phyloP scores from a whole-genome alignment of 495 filamentous ascomycete species.

The Amniculicola lignicola region DNA sequence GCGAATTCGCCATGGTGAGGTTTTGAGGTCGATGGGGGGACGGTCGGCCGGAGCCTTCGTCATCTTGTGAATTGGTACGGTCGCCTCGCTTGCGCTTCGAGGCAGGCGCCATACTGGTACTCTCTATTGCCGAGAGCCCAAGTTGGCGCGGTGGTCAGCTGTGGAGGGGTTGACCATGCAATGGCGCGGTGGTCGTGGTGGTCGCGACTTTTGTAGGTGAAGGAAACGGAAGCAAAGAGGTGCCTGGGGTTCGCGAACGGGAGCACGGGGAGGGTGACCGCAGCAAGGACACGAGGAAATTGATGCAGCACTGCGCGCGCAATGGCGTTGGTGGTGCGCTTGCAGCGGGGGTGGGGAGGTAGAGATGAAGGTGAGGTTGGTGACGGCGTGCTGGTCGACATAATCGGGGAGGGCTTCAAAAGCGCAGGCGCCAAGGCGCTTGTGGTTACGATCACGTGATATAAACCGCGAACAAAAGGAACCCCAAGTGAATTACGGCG shows the following conservation, averaged over 20 bases:
- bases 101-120: slow-evolving; percentile 38
- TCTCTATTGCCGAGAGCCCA: slow-evolving; percentile 13
- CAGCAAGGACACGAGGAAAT: not conserved
- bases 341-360: not conserved
- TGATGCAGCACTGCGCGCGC: not conserved
- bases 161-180: slow-evolving; percentile 24
- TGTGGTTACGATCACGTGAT: too few relatives aligned
- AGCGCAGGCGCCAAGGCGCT: too few relatives aligned
- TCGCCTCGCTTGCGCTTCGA: slow-evolving; percentile 61
- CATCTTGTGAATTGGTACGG: slow-evolving; percentile 52
- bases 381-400: too few relatives aligned
- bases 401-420: too few relatives aligned
- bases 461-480: too few relatives aligned
- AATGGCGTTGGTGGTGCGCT: too few relatives aligned
- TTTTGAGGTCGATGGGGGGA: slow-evolving; percentile 64
- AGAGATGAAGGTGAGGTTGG: not conserved
- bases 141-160: slow-evolving; percentile 10
- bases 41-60: slow-evolving; percentile 53
- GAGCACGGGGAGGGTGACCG: not conserved
- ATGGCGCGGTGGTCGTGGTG: not conserved
- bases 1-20: slow-evolving; percentile 56
- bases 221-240: not conserved
- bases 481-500: too few relatives aligned
- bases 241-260: not conserved
- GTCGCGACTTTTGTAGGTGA: not conserved